A percentile compares a stretch with the other conserved stretches of the same genome.
Conservation (phyloP, 768 basidiomycete genomes). For the Lentinula edodes region DNA sequence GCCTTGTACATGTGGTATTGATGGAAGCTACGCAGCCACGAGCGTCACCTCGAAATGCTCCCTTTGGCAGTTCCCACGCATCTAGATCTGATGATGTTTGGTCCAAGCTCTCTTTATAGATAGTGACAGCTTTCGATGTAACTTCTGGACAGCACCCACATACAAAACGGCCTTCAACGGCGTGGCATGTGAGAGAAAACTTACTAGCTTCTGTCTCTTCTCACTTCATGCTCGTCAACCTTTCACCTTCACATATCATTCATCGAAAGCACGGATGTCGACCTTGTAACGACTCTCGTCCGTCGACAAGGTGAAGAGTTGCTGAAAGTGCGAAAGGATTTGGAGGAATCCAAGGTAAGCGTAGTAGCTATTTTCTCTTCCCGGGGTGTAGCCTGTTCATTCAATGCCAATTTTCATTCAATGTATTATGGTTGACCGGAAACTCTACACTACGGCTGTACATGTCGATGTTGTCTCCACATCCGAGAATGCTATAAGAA, state of each 20-base stretch:
- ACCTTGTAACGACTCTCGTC: background rate
- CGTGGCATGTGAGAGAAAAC: background rate
- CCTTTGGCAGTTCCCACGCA: no score
- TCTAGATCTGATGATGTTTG: no score
- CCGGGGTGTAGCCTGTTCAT: no score
- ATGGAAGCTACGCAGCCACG: no score
- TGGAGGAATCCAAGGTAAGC: background rate
- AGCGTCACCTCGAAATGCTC: no score
- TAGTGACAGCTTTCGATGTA: no score
- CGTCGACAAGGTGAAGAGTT: background rate
- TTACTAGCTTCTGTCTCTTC: background rate
- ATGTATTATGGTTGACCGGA: background rate
- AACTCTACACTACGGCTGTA: background rate
- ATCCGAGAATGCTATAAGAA: background rate
- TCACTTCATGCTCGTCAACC: background rate
- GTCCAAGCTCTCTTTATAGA: no score
- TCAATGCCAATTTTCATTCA: background rate
- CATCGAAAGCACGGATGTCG: background rate
- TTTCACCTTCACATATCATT: background rate
- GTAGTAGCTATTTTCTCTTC: no score
- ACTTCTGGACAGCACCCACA: background rate
- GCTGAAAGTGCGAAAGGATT: background rate
- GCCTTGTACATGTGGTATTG: no score
- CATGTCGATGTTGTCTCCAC: background rate
- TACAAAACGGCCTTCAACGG: background rate